Base-by-base conservation (phyloP, 1,284 basidiomycete species). In the Leucoagaricus sp. region DNA sequence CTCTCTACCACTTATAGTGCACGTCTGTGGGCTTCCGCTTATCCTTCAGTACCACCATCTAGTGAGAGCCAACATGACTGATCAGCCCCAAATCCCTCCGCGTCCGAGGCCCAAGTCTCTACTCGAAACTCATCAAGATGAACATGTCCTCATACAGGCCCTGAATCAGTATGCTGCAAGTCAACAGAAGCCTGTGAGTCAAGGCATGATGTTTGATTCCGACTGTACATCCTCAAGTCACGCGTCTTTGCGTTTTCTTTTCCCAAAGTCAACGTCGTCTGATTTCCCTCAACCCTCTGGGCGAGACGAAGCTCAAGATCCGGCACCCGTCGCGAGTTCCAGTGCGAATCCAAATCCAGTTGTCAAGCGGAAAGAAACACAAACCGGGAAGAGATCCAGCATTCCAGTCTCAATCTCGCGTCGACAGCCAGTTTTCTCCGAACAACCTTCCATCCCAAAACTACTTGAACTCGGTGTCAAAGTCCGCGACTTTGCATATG, bases 401-500 rank as follows among this genome's bases (percentile, higher is more conserved):
- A 2, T 45, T 19, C 40, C 47, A 8, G 13, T 40, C 17, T 2
- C 23, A 7, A 17, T 40, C 12, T 2, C 19, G 7, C 54, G 54
- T 7, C 38, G 46, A 34, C 42, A 23, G 26, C 47, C 40, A 17
- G 23, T 33, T 15, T 25, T 55, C 58, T 46, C 59, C 51, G 57
- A 59, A 38, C 74, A 81, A 55, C 77, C 76, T 10, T 67, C 72
- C 12, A 61, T 65, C 13, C 69, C 73, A 38, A 60, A 65, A 33
- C 67, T 87, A 50, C 70, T 72, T 55, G 68, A 67, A 45, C 59
- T 79, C 21, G 84, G 84, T 19, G 78, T 89, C 69, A 85, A 82
- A 79, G 83, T 87, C 60, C 82, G 84, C 72, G 87, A 89, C 71
- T 90, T 86, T 74, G 86, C 82, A 21, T 85, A 84, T 70, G 84